A percentile compares a stretch with the other conserved stretches of the same genome.
Conservation (phyloP, 2,329 filamentous ascomycete species). For the Boeremia exigua region DNA sequence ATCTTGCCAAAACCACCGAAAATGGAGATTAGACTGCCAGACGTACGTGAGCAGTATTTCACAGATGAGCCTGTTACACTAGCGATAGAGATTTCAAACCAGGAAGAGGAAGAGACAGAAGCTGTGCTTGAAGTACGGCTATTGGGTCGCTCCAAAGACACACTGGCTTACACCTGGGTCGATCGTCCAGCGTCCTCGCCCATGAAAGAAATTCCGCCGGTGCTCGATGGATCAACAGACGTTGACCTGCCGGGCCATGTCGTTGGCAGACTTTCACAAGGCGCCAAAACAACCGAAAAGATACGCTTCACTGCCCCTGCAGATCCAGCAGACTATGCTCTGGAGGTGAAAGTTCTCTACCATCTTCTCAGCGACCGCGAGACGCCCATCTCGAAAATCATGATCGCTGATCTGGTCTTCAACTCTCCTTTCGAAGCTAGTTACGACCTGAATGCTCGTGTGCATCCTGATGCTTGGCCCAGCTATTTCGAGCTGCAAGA, state of each 20-base stretch:
- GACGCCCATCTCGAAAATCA: constrained; percentile 78
- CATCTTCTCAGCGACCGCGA: constrained; percentile 78
- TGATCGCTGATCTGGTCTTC: constrained; percentile 72
- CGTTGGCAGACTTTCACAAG: constrained; percentile 44
- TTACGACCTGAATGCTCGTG: constrained; percentile 81
- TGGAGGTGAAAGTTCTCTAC: constrained; percentile 78
- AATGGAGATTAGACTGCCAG: constrained; percentile 73
- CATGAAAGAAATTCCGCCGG: constrained; percentile 38
- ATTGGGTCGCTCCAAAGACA: constrained; percentile 61
- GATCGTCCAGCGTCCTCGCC: constrained; percentile 44
- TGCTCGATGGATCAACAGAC: constrained; percentile 30
- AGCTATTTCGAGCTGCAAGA: constrained; percentile 75
- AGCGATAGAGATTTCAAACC: constrained; percentile 75
- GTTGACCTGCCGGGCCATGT: constrained; percentile 46
- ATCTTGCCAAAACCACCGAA: constrained; percentile 92
- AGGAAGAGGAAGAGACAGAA: constrained; percentile 79
- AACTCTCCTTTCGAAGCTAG: constrained; percentile 89
- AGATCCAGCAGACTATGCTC: constrained; percentile 64
- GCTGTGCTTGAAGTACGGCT: constrained; percentile 74
- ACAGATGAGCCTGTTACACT: constrained; percentile 78
- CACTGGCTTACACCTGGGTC: constrained; percentile 56
- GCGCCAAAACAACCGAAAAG: constrained; percentile 39
- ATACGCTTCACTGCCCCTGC: constrained; percentile 51
- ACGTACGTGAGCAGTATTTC: constrained; percentile 76
- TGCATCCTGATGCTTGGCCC: constrained; percentile 83